Percentiles rank a stretch among this genome's conserved stretches.
Conservation (phyloP, 1,284 basidiomycete species). For the Boletus albobrunnescens region DNA sequence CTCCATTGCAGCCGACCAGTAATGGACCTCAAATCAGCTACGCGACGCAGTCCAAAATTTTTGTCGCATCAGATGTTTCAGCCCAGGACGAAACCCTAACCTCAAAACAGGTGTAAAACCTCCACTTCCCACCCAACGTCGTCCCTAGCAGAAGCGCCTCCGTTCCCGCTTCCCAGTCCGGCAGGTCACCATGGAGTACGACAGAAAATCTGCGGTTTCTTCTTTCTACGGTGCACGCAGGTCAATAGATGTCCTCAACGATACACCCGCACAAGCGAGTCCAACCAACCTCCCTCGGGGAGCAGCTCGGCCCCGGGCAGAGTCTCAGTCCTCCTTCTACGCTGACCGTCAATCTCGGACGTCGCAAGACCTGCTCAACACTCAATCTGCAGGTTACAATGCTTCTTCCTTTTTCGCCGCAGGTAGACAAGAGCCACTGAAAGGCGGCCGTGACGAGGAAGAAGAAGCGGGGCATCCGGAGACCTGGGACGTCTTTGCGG, state of each 20-base stretch:
- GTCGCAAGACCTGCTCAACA: slow-evolving; percentile 45
- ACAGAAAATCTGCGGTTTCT: slow-evolving; percentile 70
- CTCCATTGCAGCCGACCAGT: slow-evolving; percentile 12
- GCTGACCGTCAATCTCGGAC: slow-evolving; percentile 37
- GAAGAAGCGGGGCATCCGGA: slow-evolving; percentile 40
- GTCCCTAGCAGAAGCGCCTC: neutral
- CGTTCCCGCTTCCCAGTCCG: neutral
- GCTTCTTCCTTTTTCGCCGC: slow-evolving; percentile 57
- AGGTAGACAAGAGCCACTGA: slow-evolving; percentile 68
- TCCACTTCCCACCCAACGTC: slow-evolving; percentile 20
- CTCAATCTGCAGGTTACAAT: slow-evolving; percentile 62
- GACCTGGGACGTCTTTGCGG: slow-evolving; percentile 82
- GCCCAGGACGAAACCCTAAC: slow-evolving; percentile 13
- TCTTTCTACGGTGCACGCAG: slow-evolving; percentile 70
- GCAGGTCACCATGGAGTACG: slow-evolving; percentile 42
- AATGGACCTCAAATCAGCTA: no score
- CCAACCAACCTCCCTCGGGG: slow-evolving; percentile 19
- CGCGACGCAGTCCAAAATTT: no score
- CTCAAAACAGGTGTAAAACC: no score
- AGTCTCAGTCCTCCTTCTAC: slow-evolving; percentile 67
- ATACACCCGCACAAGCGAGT: slow-evolving; percentile 31
- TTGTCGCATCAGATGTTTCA: no score
- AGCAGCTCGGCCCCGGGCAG: slow-evolving; percentile 44
- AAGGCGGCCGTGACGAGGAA: slow-evolving; percentile 65
- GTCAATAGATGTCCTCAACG: slow-evolving; percentile 57